Evolutionary conservation across 225 moss, liverwort and hornwort species (phyloP).

Genomic region (Takakia lepidozioides): DNA sequence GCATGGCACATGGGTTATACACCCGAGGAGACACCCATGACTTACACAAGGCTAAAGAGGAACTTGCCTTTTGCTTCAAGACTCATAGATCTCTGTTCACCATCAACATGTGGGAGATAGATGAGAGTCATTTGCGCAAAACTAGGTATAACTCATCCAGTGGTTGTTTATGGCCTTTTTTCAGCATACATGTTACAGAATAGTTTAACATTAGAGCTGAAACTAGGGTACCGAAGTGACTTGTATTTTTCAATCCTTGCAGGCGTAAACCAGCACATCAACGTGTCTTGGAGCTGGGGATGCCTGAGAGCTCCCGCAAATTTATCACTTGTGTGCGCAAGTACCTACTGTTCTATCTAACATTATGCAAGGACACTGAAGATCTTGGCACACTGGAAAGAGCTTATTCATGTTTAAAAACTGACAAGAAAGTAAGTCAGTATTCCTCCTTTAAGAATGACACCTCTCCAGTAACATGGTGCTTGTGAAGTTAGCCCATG

Average conservation of each 20-base stretch:
- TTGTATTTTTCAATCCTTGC: slow-evolving; percentile 5
- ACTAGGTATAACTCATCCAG: slow-evolving; percentile 39
- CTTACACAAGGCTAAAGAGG: slow-evolving; percentile 88
- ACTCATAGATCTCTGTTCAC: slow-evolving; percentile 91
- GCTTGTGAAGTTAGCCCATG: too few relatives aligned
- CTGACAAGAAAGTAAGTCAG: slow-evolving; percentile 68
- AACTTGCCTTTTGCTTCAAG: slow-evolving; percentile 95
- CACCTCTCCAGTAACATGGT: too few relatives aligned
- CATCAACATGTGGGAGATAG: slow-evolving; percentile 99
- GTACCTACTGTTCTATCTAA: slow-evolving; percentile 81
- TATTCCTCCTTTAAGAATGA: slow-evolving; percentile 16
- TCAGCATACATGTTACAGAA: too few relatives aligned
- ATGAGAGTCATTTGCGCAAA: slow-evolving; percentile 81
- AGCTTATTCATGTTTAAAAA: slow-evolving; percentile 76
- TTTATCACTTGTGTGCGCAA: slow-evolving; percentile 96
- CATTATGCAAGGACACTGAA: slow-evolving; percentile 87
- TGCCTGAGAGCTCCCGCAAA: slow-evolving; percentile 94
- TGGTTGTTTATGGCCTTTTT: neutral
- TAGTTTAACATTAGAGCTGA: too few relatives aligned
- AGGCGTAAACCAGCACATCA: slow-evolving; percentile 88
- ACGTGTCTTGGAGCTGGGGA: slow-evolving; percentile 83
- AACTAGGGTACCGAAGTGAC: too few relatives aligned
- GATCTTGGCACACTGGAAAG: slow-evolving; percentile 85
- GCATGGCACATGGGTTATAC: slow-evolving; percentile 70
- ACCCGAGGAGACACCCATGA: slow-evolving; percentile 59